Base-by-base conservation (phyloP, 805 yeast genomes). In the Pichia thaimueangensis region DNA sequence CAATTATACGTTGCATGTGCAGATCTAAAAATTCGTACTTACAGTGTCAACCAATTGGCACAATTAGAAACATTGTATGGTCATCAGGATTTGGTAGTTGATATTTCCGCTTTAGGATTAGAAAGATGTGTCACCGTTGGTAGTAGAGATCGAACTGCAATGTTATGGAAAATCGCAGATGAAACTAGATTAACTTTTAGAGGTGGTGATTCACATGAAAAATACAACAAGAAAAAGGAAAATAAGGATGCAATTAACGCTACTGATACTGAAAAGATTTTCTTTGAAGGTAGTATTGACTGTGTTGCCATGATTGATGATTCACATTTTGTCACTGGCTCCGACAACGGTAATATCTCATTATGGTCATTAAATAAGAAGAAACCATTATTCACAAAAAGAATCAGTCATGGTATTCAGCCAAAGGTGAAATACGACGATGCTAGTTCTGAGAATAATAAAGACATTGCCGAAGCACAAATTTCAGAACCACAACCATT, bases 41-140 rank as follows among this genome's bases (percentile, higher is more conserved):
- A 76, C 60, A 82, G 89, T 49, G 73, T 89, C 45, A 85, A 80
- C 54, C 96, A 88, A 63, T 74, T 82, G 57, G 81, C 96, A 4
- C 95, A 87, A 62, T 71, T 91, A 56, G 98, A 93, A 67, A 82
- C 86, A 5, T 67, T 93, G 35, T 93, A 86, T 59, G 98, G 98
- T 3, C 98, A 93, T 64, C 97, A 93, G 66, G 98, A 93, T 58
- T 69, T 76, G 42, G 89, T 91, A 35, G 73, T 76, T 33, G 97
- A 82, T 56, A 81, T 93, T 41, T 67, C 87, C 19, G 87, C 97
- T 0, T 67, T 93, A 47, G 76, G 77, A 9, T 80, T 80, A 61
- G 97, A 93, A 58, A 78, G 96, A 45, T 93, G 98, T 69, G 89
- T 93, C 15, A 86, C 95, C 21, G 97, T 91, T 25, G 98, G 98